Conservation (phyloP, 768 basidiomycete species). For the Kwoniella sp. region DNA sequence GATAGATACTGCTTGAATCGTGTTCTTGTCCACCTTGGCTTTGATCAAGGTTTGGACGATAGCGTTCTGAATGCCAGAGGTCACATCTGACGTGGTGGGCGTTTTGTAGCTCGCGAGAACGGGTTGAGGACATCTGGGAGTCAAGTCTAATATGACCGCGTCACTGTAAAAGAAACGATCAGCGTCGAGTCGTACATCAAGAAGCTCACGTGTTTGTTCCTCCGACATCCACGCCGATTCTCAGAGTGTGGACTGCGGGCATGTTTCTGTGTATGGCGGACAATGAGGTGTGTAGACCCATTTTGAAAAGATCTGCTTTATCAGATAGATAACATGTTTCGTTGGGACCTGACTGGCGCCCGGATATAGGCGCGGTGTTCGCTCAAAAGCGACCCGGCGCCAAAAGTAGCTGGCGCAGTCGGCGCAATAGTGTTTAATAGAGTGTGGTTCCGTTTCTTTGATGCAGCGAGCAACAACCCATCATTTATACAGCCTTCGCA, state of each 20-base stretch:
- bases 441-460: no score
- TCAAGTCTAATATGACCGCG: constrained; percentile 57
- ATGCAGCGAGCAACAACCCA: no score
- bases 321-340: no score
- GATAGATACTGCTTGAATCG: constrained; percentile 63
- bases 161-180: constrained; percentile 35
- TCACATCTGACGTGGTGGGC: constrained; percentile 64
- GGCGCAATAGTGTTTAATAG: no score
- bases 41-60: constrained; percentile 60
- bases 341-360: no score
- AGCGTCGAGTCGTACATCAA: no score
- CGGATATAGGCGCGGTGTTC: no score
- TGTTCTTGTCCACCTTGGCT: constrained; percentile 52
- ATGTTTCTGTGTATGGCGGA: not conserved
- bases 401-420: no score
- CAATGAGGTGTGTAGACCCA: no score
- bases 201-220: constrained; percentile 40
- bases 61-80: constrained; percentile 64
- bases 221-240: constrained; percentile 42
- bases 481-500: no score
- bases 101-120: constrained; percentile 58
- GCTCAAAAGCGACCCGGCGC: no score
- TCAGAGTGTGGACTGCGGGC: not conserved
- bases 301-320: no score
- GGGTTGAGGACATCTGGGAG: constrained; percentile 45